Conservation (phyloP, 306 rosid species). For the Vigna angularis region DNA sequence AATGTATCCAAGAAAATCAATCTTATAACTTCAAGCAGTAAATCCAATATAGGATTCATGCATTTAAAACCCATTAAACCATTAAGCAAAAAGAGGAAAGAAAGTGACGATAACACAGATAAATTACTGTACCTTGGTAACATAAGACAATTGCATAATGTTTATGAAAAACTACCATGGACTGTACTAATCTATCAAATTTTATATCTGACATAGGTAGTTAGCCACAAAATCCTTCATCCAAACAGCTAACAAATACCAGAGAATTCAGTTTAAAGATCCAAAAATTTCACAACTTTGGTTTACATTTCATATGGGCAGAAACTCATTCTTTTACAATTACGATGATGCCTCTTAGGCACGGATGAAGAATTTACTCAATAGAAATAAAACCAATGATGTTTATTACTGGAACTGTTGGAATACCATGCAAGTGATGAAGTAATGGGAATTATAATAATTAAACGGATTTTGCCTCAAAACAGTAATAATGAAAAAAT, state of each 20-base stretch:
- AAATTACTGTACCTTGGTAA: background rate
- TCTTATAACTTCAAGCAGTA: slow-evolving; percentile 27
- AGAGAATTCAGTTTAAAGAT: background rate
- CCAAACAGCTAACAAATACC: slow-evolving; percentile 20
- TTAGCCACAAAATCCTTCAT: slow-evolving; percentile 9
- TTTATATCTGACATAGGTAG: slow-evolving; percentile 15
- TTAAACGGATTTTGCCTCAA: slow-evolving; percentile 13
- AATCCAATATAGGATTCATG: slow-evolving; percentile 24
- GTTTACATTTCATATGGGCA: background rate
- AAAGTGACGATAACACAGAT: background rate
- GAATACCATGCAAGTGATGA: background rate
- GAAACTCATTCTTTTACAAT: background rate
- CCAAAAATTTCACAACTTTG: background rate
- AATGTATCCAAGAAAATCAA: slow-evolving; percentile 1
- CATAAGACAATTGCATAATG: slow-evolving; percentile 17
- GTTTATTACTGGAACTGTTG: background rate
- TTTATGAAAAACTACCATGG: slow-evolving; percentile 14
- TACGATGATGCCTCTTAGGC: background rate
- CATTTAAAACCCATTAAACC: slow-evolving; percentile 11
- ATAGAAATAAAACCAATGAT: background rate
- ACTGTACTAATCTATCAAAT: background rate
- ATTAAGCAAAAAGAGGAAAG: background rate
- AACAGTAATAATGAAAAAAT: background rate
- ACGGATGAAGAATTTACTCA: background rate
- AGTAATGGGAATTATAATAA: background rate